phyloP scores from a whole-genome alignment of 2,329 filamentous ascomycete species.

The Beauveria brongniartii region DNA sequence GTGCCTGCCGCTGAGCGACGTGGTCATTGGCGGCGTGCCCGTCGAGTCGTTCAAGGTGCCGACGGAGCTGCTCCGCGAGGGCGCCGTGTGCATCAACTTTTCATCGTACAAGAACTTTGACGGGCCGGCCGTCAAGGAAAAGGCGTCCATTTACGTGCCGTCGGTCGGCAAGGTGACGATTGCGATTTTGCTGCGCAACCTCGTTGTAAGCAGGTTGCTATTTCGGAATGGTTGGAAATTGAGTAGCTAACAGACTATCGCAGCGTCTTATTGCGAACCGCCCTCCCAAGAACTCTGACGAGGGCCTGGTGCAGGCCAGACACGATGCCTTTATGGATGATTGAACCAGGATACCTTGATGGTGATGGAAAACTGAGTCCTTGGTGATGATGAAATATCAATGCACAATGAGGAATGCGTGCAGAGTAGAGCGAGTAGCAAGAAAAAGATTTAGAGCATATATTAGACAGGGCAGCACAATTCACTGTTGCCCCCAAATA shows the following conservation, averaged over 20 bases:
- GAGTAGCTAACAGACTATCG: neutral
- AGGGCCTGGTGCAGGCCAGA: slow-evolving; percentile 28
- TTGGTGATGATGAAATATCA: slow-evolving; percentile 27
- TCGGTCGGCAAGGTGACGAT: slow-evolving; percentile 98
- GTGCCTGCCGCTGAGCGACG: slow-evolving; percentile 80
- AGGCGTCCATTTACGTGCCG: slow-evolving; percentile 92
- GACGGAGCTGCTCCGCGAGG: slow-evolving; percentile 72
- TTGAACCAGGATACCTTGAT: slow-evolving; percentile 14
- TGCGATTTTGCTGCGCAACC: slow-evolving; percentile 78
- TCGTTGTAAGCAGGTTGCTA: slow-evolving; percentile 57
- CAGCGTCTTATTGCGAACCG: slow-evolving; percentile 47
- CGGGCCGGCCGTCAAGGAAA: slow-evolving; percentile 78
- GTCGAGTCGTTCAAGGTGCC: slow-evolving; percentile 85
- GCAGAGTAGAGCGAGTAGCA: neutral
- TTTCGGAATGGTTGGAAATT: neutral
- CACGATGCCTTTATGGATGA: slow-evolving; percentile 34
- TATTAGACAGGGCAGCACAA: neutral
- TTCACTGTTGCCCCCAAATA: neutral
- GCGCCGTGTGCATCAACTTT: slow-evolving; percentile 98
- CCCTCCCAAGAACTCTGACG: slow-evolving; percentile 29
- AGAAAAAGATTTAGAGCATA: neutral
- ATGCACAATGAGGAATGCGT: neutral
- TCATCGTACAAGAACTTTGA: slow-evolving; percentile 93
- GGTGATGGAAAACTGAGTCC: slow-evolving; percentile 18
- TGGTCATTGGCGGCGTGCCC: slow-evolving; percentile 90